These are phyloP conservation scores for Calonectria naviculata DNA, from an alignment of 2,329 filamentous ascomycete species.

Conservation along the genomic window DNA sequence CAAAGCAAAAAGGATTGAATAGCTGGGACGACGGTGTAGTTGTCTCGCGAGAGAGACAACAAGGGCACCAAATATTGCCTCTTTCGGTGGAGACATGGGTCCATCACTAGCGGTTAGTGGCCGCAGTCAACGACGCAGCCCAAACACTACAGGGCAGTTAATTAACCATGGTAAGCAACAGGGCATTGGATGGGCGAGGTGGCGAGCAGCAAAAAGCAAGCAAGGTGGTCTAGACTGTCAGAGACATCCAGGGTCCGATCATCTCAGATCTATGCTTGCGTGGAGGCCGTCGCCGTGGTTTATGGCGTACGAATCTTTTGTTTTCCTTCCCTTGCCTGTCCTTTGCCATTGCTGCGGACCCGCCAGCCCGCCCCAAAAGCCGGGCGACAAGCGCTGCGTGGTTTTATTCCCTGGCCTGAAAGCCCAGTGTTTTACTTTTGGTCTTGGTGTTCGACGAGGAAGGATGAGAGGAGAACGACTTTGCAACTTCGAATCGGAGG, in stretches of 20 bases:
- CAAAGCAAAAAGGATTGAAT: slow-evolving; percentile 14
- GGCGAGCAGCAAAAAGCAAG: slow-evolving; percentile 8
- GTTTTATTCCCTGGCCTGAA: neutral
- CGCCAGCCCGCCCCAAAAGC: neutral
- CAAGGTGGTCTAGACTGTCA: neutral
- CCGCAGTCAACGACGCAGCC: slow-evolving; percentile 1
- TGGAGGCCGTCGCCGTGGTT: neutral
- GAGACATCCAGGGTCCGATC: slow-evolving; percentile 5
- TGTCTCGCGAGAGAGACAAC: slow-evolving; percentile 34
- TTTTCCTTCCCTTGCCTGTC: neutral
- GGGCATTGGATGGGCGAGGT: neutral
- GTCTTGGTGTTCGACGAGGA: neutral
- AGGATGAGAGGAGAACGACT: neutral
- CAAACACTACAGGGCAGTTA: neutral
- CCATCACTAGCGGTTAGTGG: slow-evolving; percentile 16
- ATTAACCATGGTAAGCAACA: neutral
- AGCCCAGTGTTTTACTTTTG: neutral
- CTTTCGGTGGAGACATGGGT: slow-evolving; percentile 17
- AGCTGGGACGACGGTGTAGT: slow-evolving; percentile 28
- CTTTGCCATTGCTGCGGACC: neutral
- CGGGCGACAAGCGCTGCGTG: neutral
- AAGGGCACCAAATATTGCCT: slow-evolving; percentile 17
- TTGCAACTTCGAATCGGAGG: neutral
- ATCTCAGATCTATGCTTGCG: neutral
- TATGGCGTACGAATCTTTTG: too few relatives aligned